Evolutionary conservation across 2,329 filamentous ascomycete genomes (phyloP).

Genomic region (Fusarium tricinctum): DNA sequence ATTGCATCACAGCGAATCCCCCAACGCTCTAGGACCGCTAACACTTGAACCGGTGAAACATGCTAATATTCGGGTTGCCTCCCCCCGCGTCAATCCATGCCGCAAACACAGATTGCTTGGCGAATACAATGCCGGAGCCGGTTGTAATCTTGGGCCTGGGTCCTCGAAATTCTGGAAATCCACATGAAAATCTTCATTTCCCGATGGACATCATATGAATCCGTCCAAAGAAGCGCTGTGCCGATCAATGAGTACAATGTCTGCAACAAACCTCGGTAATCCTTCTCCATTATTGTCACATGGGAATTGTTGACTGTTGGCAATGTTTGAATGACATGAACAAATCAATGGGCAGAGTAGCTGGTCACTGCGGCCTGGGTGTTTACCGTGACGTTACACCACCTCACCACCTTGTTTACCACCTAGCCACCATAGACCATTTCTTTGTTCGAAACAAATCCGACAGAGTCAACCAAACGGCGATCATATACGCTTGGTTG

Average conservation of each 20-base stretch:
- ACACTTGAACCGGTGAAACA: conserved; percentile 40
- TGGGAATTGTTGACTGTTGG: neutral
- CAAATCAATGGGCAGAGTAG: conserved; percentile 1
- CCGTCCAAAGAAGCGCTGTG: conserved; percentile 5
- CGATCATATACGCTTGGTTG: neutral
- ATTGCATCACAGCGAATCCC: conserved; percentile 44
- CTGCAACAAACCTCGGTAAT: conserved; percentile 12
- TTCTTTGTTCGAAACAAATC: conserved; percentile 42
- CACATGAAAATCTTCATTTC: conserved; percentile 40
- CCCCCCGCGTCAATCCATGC: conserved; percentile 43
- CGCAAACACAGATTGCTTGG: conserved; percentile 19
- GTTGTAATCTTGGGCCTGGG: conserved; percentile 18
- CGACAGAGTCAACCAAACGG: conserved; percentile 6
- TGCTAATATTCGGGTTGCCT: conserved; percentile 44
- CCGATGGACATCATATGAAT: conserved; percentile 12
- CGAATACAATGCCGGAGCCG: conserved; percentile 15
- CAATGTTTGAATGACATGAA: conserved; percentile 1
- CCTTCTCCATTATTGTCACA: conserved; percentile 1
- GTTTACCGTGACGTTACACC: conserved; percentile 14
- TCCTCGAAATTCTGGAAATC: conserved; percentile 22
- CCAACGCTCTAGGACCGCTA: conserved; percentile 18
- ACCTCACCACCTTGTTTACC: neutral
- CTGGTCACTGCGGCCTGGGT: neutral
- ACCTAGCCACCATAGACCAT: neutral
- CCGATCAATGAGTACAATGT: conserved; percentile 8